phyloP scores from a whole-genome alignment of 352 stramenopile species.

The Phytopythium boreale region DNA sequence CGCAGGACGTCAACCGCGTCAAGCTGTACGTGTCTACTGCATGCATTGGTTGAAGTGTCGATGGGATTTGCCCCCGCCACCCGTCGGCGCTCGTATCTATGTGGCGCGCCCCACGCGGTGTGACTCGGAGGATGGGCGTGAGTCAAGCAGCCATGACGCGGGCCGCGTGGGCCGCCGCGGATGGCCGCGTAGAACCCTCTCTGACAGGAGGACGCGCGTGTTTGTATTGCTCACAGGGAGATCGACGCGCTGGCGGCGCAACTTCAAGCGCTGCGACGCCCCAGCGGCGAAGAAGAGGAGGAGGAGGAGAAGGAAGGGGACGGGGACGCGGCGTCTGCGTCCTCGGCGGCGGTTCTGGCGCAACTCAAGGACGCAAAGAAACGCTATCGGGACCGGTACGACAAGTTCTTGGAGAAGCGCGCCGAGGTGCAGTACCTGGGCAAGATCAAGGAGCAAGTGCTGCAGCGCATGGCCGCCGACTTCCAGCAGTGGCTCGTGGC shows the following conservation, averaged over 20 bases:
- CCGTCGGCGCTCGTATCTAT: background rate
- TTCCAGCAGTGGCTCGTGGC: constrained; percentile 44
- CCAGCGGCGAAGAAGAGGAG: constrained; percentile 6
- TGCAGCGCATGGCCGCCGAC: constrained; percentile 45
- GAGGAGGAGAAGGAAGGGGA: constrained; percentile 1
- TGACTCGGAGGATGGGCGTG: background rate
- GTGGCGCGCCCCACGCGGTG: background rate
- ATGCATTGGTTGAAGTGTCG: background rate
- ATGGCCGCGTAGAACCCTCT: background rate
- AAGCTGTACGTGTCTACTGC: constrained; percentile 48
- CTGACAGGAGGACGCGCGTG: constrained; percentile 2
- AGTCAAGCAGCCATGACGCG: background rate
- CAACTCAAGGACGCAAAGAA: constrained; percentile 66
- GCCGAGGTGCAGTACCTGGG: constrained; percentile 47
- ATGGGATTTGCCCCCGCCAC: background rate
- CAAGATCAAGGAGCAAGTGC: constrained; percentile 66
- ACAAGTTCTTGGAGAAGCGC: constrained; percentile 50
- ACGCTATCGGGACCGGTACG: constrained; percentile 40
- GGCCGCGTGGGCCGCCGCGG: background rate
- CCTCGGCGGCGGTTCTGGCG: constrained; percentile 21
- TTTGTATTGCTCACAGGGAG: constrained; percentile 19
- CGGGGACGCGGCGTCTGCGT: constrained; percentile 11
- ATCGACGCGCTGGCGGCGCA: constrained; percentile 43
- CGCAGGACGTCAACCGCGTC: constrained; percentile 48
- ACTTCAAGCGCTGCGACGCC: constrained; percentile 29